Evolutionary conservation across 2,329 filamentous ascomycete species (phyloP), one percentile per base, ranked within the genome.

Genomic region (Ascocoryne sarcoides): DNA sequence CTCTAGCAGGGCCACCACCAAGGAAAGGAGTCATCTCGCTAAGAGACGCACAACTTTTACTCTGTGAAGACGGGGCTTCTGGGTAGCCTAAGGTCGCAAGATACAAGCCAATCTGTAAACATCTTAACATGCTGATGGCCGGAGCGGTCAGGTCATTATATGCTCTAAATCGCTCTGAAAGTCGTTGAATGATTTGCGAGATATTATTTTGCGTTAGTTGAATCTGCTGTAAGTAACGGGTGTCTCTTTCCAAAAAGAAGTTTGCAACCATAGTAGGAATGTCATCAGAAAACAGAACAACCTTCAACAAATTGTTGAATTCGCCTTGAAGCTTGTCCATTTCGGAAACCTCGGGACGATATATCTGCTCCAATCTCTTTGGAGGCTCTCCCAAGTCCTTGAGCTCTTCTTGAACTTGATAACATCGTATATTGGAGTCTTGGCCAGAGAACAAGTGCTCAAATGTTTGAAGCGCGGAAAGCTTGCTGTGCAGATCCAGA

Each of bases 71-170:
- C 7, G 23, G 23, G 4, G 39, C 18, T 10, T 19, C 32, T 2
- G 37, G 33, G 9, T 40, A 44, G 5, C 37, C 45, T 8, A 55
- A 32, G 10, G 38, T 64, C 39, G 69, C 73, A 28, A 93, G 62
- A 1, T 76, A 81, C 21, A 93, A 62, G 2, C 87, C 89, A 44
- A 94, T 67, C 49, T 82, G 76, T 8, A 96, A 66, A 51, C 85
- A 85, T 43, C 83, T 78, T 32, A 96, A 67, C 48, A 95, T 83
- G 38, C 83, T 85, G 32, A 87, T 70, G 9, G 87, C 73, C 3
- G 87, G 89, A 32, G 75, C 70, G 0, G 83, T 84, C 51, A 96
- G 76, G 56, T 98, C 92, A 45, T 87, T 84, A 54, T 95, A 96
- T 10, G 79, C 78, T 29, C 79, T 73, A 56, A 88, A 93, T 26